Evolutionary conservation across 1,284 basidiomycete genomes (phyloP), one percentile per base, ranked within the genome.

Genomic region (Rhodotorula sp.): DNA sequence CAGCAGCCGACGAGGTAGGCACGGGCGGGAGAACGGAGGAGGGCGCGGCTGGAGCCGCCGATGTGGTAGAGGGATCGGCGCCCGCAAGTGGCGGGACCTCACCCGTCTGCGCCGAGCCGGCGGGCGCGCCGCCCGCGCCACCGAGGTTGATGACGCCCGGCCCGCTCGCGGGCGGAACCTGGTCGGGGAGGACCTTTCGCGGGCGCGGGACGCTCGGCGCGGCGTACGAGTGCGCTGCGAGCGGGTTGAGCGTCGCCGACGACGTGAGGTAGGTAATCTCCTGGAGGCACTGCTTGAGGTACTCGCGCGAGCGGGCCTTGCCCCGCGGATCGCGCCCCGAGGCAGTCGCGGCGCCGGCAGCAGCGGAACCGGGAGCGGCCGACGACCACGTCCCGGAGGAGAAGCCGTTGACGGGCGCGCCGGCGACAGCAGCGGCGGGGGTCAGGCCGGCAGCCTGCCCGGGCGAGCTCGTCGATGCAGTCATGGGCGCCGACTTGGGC

Each of bases 241-340:
- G 85, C 50, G 96, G 97, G 81, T 99, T 99, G 85, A 99, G 89
- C 7, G 96, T 95, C 80, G 96, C 91, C 1, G 93, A 89, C 3
- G 94, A 97, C 1, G 96, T 99, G 64, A 99, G 85, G 81, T 99
- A 99, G 13, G 93, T 92, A 77, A 99, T 93, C 85, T 99, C 96
- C 84, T 98, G 96, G 50, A 99, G 85, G 83, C 97, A 97, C 88
- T 99, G 96, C 83, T 99, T 98, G 77, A 99, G 87, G 82, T 98
- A 99, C 74, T 99, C 97, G 69, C 95, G 86, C 84, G 93, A 96
- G 74, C 93, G 87, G 55, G 94, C 93, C 77, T 96, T 88, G 77
- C 92, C 92, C 82, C 97, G 96, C 27, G 93, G 92, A 82, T 99
- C 94, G 74, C 90, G 89, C 66, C 87, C 91, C 87, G 61, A 41